Base-by-base conservation (phyloP, 163 green algal species). In the Chlamydomonas reinhardtii region DNA sequence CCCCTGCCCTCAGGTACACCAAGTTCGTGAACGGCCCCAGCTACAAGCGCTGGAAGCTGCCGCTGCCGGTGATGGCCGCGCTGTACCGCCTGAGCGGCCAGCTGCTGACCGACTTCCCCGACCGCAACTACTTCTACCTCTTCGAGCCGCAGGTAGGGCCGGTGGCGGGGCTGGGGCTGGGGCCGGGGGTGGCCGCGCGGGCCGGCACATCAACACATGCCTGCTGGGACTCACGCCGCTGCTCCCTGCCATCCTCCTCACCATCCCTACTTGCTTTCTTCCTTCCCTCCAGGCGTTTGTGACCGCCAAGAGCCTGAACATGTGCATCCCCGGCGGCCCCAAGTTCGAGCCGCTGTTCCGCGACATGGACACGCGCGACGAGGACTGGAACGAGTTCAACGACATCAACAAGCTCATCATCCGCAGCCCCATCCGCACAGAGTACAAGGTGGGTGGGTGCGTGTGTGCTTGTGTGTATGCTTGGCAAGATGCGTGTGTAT, bases 361-460 rank as follows among this genome's bases (percentile, higher is more conserved):
- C 35, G 97, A 99, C 89, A 96, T 96, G 95, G 96, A 98, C 92
- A 96, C 94, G 27, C 89, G 94, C 11, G 94, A 97, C 80, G 94
- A 97, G 89, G 97, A 99, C 94, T 99, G 98, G 98, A 99, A 99
- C 91, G 98, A 99, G 95, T 99, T 99, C 95, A 99, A 99, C 91
- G 98, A 99, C 93, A 99, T 99, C 93, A 99, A 99, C 94, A 99
- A 99, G 96, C 96, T 99, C 88, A 99, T 99, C 95, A 99, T 99
- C 91, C 93, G 95, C 59, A 96, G 94, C 11, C 97, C 97, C 79
- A 98, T 99, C 88, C 94, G 97, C 86, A 99, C 98, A 14, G 98
- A 99, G 94, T 99, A 99, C 95, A 97, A 98, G 93, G 96, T 87
- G 43, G 25, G 59, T 24, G 19, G 48, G 43, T 54, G 43, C 43